Base-by-base conservation (phyloP, 2,329 filamentous ascomycete species). In the Tolypocladium sp. region DNA sequence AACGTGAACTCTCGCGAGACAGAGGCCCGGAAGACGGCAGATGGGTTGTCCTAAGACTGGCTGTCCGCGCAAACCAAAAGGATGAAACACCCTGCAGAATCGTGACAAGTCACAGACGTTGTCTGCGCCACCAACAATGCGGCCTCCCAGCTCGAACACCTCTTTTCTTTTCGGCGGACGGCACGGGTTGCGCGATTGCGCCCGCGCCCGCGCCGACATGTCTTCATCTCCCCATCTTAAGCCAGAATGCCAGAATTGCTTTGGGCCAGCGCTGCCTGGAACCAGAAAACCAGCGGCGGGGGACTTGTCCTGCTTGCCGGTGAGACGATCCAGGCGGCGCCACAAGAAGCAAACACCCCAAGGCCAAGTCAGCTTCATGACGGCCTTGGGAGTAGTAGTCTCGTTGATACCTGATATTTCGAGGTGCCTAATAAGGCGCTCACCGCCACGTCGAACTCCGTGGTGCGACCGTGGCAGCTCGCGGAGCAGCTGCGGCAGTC, bases 71-170 rank as follows among this genome's bases (percentile, higher is more conserved):
- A 52, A 49, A 27, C 44, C 44, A 61, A 60, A 59, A 61, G 66
- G 64, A 65, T 69, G 66, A 69, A 67, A 69, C 56, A 25, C 4
- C 15, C 63, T 65, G 57, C 64, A 64, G 64, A 63, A 62, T 61
- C 62, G 59, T 65, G 67, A 68, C 67, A 67, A 66, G 67, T 68
- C 67, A 35, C 49, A 68, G 49, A 65, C 62, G 62, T 66, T 65
- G 63, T 62, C 60, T 66, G 61, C 61, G 61, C 61, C 60, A 57
- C 59, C 62, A 59, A 58, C 60, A 59, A 59, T 57, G 46, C 44
- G 22, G 55, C 41, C 37, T 20, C 37, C 12, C 6, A 7, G 22
- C 22, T 35, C 46, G 38, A 53, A 53, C 30, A 35, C 40, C 38
- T 46, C 46, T 56, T 44, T 54, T 38, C 38, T 33, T 49, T 27